Base-by-base conservation (phyloP, 768 basidiomycete genomes). In the Cystobasidium tubakii region DNA sequence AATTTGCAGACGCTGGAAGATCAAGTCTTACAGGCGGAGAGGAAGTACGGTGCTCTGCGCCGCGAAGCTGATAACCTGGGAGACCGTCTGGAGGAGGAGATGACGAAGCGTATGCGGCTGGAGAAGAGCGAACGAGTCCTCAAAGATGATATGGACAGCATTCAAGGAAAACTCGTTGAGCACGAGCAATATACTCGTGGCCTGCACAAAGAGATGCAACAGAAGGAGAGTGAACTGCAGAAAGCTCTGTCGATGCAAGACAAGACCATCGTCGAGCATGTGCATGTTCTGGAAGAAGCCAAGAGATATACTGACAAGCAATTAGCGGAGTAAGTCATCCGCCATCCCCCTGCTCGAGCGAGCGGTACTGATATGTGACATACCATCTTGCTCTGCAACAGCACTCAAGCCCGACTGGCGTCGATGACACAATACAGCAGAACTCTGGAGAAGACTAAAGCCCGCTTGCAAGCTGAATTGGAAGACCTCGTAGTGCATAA, bases 261-360 rank as follows among this genome's bases (percentile, higher is more conserved):
- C 83, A 97, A 94, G 83, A 96, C 91, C n/a, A 94, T 96, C 74
- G 93, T 98, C 54, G 94, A 98, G 81, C 95, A 98, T 79, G 91
- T 96, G 29, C 89, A 98, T 80, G 95, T 97, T 33, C 85, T 95
- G 13, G 93, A 97, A 80, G 91, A 94, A 80, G 95, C 95, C 19
- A 98, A 97, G 81, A 88, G 88, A 42, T 88, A 95, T 72, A 94
- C 95, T 0, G 95, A 98, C 80, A 87, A 89, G 44, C 91, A 96
- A 79, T 86, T 97, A 19, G 86, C 84, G 23, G 90, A 91, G 67
- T 70, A 34, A 27, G 67, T 70, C 23, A 6, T 4, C 31, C 27
- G 9, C 62, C 7, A n/a, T n/a, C n/a, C n/a, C n/a, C n/a, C n/a
- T n/a, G n/a, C n/a, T n/a, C n/a, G n/a, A n/a, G n/a, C n/a, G n/a